A percentile compares a stretch with the other conserved stretches of the same genome.
Conservation (phyloP, 768 basidiomycete species). For the Tylopilus sp. region DNA sequence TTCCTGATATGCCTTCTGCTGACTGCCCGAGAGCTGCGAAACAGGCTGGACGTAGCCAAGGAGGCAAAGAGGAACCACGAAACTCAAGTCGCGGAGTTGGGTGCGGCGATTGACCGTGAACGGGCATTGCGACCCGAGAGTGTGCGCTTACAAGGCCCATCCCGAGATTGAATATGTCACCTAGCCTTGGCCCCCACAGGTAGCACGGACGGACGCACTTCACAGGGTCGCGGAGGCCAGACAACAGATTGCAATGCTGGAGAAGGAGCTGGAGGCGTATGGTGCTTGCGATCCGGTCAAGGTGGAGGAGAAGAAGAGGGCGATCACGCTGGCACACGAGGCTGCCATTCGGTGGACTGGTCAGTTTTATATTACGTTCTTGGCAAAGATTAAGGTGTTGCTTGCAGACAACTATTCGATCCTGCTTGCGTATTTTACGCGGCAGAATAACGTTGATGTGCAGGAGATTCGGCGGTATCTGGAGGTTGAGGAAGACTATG, state of each 20-base stretch:
- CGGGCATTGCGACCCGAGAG: constrained; percentile 53
- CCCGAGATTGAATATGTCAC: neutral
- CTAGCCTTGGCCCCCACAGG: constrained; percentile 39
- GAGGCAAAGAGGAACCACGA: constrained; percentile 42
- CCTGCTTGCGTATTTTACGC: constrained; percentile 60
- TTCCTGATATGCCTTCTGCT: neutral
- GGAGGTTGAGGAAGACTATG: constrained; percentile 69
- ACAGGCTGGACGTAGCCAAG: constrained; percentile 47
- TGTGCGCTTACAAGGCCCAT: constrained; percentile 34
- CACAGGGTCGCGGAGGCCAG: constrained; percentile 45
- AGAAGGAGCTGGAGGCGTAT: constrained; percentile 71
- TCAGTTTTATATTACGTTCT: constrained; percentile 36
- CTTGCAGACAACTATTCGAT: constrained; percentile 65
- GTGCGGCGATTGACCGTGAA: constrained; percentile 46
- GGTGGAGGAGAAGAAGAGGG: constrained; percentile 73
- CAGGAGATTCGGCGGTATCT: constrained; percentile 66
- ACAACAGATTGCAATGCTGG: constrained; percentile 47
- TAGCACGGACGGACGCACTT: constrained; percentile 51
- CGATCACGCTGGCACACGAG: constrained; percentile 73
- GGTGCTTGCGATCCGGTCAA: constrained; percentile 82
- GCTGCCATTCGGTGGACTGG: constrained; percentile 89
- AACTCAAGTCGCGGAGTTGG: constrained; percentile 49
- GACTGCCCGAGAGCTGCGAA: constrained; percentile 47
- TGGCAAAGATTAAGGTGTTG: constrained; percentile 1
- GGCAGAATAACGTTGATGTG: constrained; percentile 54